Percentiles rank a stretch among this genome's conserved stretches.
These are phyloP conservation scores for Xanthoconium purpureum DNA, from an alignment of 768 basidiomycete species.

Conservation along the genomic window DNA sequence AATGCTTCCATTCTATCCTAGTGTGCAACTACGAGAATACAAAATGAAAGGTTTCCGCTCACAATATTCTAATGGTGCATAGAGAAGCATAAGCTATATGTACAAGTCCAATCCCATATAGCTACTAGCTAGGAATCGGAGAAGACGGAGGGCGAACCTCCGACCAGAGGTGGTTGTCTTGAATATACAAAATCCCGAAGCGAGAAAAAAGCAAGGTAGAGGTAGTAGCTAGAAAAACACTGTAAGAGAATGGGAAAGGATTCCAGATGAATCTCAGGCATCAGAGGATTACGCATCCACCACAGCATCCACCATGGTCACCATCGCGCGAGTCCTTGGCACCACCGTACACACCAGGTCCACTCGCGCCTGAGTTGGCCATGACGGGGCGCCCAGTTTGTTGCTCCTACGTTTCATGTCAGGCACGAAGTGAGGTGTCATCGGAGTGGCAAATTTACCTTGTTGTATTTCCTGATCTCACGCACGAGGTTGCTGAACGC, in stretches of 20 bases:
- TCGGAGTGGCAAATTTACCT: slow-evolving; percentile 44
- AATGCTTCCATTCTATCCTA: neutral
- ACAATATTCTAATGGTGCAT: slow-evolving; percentile 1
- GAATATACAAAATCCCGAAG: slow-evolving; percentile 13
- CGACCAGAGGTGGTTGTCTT: slow-evolving; percentile 2
- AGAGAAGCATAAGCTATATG: slow-evolving; percentile 21
- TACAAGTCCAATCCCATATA: slow-evolving; percentile 21
- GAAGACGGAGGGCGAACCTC: slow-evolving; percentile 2
- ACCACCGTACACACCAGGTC: slow-evolving; percentile 47
- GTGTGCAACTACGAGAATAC: neutral
- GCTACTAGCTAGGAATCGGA: neutral
- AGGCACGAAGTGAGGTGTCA: slow-evolving; percentile 2
- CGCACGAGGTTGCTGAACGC: slow-evolving; percentile 91
- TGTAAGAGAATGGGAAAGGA: neutral
- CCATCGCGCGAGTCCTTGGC: slow-evolving; percentile 49
- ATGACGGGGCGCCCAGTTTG: slow-evolving; percentile 71
- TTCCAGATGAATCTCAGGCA: neutral
- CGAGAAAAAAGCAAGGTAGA: slow-evolving; percentile 6
- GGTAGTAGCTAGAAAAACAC: slow-evolving; percentile 9
- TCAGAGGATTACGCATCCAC: slow-evolving; percentile 61
- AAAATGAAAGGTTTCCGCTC: neutral
- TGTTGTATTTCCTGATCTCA: slow-evolving; percentile 92
- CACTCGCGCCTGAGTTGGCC: slow-evolving; percentile 40
- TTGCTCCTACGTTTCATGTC: slow-evolving; percentile 52
- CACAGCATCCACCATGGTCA: slow-evolving; percentile 60